Evolutionary conservation across 2,329 filamentous ascomycete genomes (phyloP).

Genomic region (Zymoseptoria passerinii): DNA sequence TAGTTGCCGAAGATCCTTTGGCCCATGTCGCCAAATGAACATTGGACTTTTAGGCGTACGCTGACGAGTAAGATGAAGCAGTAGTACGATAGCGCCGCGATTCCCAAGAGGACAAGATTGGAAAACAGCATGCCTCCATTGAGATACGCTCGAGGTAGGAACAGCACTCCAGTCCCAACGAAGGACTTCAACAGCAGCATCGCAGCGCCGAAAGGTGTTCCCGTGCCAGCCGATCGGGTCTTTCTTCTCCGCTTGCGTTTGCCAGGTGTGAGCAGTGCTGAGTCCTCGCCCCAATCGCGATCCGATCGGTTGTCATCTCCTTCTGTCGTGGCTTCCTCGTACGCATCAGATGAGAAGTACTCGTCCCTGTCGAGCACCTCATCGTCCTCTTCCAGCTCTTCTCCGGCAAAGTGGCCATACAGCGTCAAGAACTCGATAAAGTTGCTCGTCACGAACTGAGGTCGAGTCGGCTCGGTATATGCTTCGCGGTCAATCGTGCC

Average conservation of each 20-base stretch:
- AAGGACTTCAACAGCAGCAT: constrained; percentile 92
- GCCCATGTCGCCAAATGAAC: constrained; percentile 97
- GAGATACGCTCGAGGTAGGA: constrained; percentile 83
- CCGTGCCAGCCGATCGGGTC: constrained; percentile 65
- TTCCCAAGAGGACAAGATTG: constrained; percentile 76
- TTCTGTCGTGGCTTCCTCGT: constrained; percentile 43
- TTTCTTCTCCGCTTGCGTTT: constrained; percentile 69
- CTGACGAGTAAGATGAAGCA: constrained; percentile 91
- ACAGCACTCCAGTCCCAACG: constrained; percentile 90
- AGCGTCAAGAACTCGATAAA: constrained; percentile 93
- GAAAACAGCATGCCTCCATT: constrained; percentile 98
- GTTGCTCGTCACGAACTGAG: constrained; percentile 73
- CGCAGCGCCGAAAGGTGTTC: constrained; percentile 69
- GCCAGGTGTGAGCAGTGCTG: constrained; percentile 62
- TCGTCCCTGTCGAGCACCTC: constrained; percentile 80
- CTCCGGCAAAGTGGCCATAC: constrained; percentile 95
- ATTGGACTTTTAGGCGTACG: constrained; percentile 74
- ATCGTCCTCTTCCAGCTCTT: constrained; percentile 93
- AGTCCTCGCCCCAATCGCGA: constrained; percentile 79
- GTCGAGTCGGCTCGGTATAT: constrained; percentile 28
- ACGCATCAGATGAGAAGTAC: constrained; percentile 76
- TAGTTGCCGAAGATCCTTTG: constrained; percentile 82
- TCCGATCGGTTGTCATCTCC: constrained; percentile 45
- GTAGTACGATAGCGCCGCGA: constrained; percentile 86
- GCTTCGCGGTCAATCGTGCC: constrained; percentile 11